Evolutionary conservation across 2,329 filamentous ascomycete species (phyloP).

Genomic region (Thielaviopsis euricoi): DNA sequence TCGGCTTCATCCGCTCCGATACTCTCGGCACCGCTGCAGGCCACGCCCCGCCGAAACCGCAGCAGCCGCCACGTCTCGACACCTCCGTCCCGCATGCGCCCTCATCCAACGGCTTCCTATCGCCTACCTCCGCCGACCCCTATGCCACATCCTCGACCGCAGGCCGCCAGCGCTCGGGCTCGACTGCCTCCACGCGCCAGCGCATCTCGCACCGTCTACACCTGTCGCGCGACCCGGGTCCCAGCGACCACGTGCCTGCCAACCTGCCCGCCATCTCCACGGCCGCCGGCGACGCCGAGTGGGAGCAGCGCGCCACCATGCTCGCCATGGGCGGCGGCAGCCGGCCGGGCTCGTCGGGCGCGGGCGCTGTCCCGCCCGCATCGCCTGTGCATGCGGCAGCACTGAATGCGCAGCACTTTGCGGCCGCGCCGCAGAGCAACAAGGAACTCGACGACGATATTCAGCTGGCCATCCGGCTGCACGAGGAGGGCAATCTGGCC

Average conservation of each 20-base stretch:
- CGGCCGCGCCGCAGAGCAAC: conserved; percentile 19
- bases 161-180: conserved; percentile 27
- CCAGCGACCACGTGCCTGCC: conserved; percentile 58
- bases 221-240: conserved; percentile 39
- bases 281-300: conserved; percentile 49
- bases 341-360: conserved; percentile 19
- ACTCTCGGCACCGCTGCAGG: conserved; percentile 67
- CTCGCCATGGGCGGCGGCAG: conserved; percentile 34
- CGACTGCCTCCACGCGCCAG: conserved; percentile 26
- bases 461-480: conserved; percentile 85
- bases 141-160: conserved; percentile 12
- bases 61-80: conserved; percentile 12
- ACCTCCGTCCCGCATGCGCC: conserved; percentile 13
- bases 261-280: conserved; percentile 59
- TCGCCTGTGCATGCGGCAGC: conserved; percentile 12
- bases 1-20: conserved; percentile 74
- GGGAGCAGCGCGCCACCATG: conserved; percentile 89
- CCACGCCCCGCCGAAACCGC: conserved; percentile 38
- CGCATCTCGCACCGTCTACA: conserved; percentile 57
- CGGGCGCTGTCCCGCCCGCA: conserved; percentile 14
- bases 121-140: conserved; percentile 3
- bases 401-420: conserved; percentile 20
- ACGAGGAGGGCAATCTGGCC: conserved; percentile 68
- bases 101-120: conserved; percentile 6
- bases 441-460: conserved; percentile 51